Evolutionary conservation across 192 early-diverging fungal genomes (phyloP).

Genomic region (Dispira simplex): DNA sequence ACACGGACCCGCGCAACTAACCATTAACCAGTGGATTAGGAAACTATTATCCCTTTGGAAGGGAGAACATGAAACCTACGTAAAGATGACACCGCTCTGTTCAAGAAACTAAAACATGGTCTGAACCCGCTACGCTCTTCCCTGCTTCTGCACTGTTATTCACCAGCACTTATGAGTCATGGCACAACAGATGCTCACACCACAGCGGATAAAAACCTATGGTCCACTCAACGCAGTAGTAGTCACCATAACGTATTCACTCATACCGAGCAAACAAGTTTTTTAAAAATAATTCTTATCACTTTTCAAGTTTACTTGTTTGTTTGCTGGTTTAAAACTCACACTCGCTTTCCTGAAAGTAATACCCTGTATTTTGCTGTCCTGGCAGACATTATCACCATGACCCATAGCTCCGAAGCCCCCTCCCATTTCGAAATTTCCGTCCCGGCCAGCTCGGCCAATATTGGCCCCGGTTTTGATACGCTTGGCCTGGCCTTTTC

Average conservation of each 20-base stretch:
- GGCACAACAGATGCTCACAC: not conserved
- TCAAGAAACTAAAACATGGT: not conserved
- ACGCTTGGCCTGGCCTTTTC: slow-evolving; percentile 82
- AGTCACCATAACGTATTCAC: not conserved
- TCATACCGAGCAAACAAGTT: not conserved
- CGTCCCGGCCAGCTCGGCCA: slow-evolving; percentile 94
- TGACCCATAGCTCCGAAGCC: not conserved
- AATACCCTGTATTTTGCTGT: not conserved
- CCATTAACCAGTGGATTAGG: too few species aligned
- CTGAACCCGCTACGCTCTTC: not conserved
- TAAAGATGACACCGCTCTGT: too few species aligned
- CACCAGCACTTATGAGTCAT: not conserved
- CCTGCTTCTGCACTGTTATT: too few species aligned
- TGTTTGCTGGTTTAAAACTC: not conserved
- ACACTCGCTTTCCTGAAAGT: not conserved
- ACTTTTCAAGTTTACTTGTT: not conserved
- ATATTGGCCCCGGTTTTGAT: slow-evolving; percentile 97
- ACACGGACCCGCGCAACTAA: too few species aligned
- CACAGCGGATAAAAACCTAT: not conserved
- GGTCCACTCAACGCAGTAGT: too few species aligned
- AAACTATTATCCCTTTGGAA: too few species aligned
- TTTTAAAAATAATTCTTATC: too few species aligned
- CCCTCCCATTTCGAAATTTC: slow-evolving; percentile 35
- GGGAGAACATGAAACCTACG: too few species aligned
- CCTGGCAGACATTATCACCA: not conserved